These are phyloP conservation scores for Favolaschia claudopus DNA, from an alignment of 768 basidiomycete genomes.

Conservation along the genomic window DNA sequence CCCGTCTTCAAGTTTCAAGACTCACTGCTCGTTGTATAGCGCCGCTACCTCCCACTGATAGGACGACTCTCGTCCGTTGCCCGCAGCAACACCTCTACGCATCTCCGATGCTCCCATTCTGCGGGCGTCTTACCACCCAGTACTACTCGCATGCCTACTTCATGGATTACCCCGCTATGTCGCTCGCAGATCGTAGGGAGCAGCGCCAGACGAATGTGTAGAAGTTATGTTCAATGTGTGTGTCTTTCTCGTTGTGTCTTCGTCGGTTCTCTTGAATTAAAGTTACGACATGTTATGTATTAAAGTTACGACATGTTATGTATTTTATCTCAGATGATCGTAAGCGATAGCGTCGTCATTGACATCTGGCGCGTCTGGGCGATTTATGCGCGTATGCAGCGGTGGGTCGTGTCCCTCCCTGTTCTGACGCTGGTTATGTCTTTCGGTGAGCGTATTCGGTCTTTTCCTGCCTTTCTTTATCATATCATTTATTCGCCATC, in stretches of 20 bases:
- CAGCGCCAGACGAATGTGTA: neutral
- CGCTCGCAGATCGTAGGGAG: neutral
- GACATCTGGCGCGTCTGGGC: constrained; percentile 24
- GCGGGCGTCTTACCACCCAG: too few relatives aligned
- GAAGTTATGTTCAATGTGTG: constrained; percentile 14
- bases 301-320: too few relatives aligned
- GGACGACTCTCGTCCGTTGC: too few relatives aligned
- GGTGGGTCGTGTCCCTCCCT: constrained; percentile 11
- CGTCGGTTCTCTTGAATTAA: neutral
- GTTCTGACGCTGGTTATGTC: constrained; percentile 12
- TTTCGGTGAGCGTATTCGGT: constrained; percentile 2
- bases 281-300: too few relatives aligned
- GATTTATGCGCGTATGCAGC: neutral
- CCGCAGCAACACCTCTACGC: too few relatives aligned
- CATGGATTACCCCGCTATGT: neutral
- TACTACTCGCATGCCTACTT: neutral
- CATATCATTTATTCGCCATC: too few relatives aligned
- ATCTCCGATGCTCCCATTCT: too few relatives aligned
- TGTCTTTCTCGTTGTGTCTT: neutral
- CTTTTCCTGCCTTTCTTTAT: neutral
- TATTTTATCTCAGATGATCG: constrained; percentile 16
- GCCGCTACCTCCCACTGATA: too few relatives aligned
- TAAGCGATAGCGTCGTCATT: constrained; percentile 19
- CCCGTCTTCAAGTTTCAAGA: too few relatives aligned
- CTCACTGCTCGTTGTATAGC: too few relatives aligned